phyloP scores from a whole-genome alignment of 139 green algal genomes.

The Volvox reticuliferus region DNA sequence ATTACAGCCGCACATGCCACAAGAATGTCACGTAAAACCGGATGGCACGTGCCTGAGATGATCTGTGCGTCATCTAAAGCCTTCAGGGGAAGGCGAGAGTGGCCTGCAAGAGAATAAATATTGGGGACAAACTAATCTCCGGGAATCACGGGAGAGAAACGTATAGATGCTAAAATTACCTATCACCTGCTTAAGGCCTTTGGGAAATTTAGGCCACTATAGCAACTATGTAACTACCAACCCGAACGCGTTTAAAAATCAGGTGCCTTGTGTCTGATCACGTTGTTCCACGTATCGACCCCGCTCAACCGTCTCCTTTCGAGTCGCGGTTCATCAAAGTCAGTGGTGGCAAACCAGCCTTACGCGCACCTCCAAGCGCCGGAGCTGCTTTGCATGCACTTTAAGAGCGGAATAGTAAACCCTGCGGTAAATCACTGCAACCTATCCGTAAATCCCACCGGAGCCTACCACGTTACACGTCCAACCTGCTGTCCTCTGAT shows the following conservation, averaged over 20 bases:
- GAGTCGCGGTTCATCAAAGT: constrained; percentile 11
- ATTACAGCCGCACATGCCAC: too few species aligned
- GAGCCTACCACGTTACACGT: background rate
- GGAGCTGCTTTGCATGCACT: constrained; percentile 22
- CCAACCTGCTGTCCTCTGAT: constrained; percentile 35
- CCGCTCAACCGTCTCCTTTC: constrained; percentile 16
- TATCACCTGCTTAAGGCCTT: too few species aligned
- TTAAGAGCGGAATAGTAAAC: constrained; percentile 8
- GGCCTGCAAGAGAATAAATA: constrained; percentile 9
- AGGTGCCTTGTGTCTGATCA: background rate
- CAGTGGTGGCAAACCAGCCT: constrained; percentile 12
- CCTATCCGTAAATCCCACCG: background rate
- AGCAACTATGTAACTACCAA: background rate
- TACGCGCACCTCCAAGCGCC: background rate
- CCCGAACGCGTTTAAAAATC: background rate
- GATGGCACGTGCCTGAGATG: too few species aligned
- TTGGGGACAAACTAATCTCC: background rate
- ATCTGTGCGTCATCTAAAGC: too few species aligned
- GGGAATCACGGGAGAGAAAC: too few species aligned
- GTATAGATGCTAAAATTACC: too few species aligned
- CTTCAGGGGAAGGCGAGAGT: background rate
- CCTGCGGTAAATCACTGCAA: constrained; percentile 26
- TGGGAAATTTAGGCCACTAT: too few species aligned
- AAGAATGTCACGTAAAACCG: too few species aligned
- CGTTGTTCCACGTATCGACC: background rate